Evolutionary conservation across 169 alveolate species (phyloP).

Genomic region (Eimeria praecox): DNA sequence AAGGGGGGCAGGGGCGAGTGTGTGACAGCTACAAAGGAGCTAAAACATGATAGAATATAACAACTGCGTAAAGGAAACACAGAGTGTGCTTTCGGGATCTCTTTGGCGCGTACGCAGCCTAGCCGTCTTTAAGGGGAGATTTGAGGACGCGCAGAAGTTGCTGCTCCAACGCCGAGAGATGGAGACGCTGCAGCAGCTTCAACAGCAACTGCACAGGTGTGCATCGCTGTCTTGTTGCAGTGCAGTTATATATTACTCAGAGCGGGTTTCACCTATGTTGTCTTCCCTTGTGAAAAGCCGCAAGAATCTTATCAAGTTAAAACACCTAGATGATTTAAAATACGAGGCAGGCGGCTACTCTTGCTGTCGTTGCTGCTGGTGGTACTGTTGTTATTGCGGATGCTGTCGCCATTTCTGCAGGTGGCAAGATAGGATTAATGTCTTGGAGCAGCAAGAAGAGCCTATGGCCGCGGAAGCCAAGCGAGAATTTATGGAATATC

Average conservation of each 20-base stretch:
- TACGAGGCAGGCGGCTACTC: not conserved
- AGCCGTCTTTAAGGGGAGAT: not conserved
- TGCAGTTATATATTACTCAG: not conserved
- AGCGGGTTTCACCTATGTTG: not conserved
- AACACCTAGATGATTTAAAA: not conserved
- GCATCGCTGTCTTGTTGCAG: not conserved
- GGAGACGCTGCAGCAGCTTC: slow-evolving; percentile 22
- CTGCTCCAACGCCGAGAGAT: slow-evolving; percentile 1
- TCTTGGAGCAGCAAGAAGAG: slow-evolving; percentile 9
- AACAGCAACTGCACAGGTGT: not conserved
- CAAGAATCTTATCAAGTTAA: not conserved
- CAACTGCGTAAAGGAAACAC: not conserved
- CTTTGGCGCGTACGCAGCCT: not conserved
- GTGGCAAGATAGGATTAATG: not conserved
- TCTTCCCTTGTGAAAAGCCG: not conserved
- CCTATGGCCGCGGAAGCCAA: not conserved
- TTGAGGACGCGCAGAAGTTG: not conserved
- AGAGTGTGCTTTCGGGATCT: not conserved
- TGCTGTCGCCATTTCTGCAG: not conserved
- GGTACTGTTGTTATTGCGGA: not conserved
- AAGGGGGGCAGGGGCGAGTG: too few relatives aligned
- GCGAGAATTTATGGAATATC: not conserved
- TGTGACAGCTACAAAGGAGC: too few relatives aligned
- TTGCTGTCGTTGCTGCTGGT: not conserved
- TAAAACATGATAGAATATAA: too few relatives aligned